These are phyloP conservation scores for Aleurites moluccanus DNA, from an alignment of 441 rosid genomes.

Conservation along the genomic window DNA sequence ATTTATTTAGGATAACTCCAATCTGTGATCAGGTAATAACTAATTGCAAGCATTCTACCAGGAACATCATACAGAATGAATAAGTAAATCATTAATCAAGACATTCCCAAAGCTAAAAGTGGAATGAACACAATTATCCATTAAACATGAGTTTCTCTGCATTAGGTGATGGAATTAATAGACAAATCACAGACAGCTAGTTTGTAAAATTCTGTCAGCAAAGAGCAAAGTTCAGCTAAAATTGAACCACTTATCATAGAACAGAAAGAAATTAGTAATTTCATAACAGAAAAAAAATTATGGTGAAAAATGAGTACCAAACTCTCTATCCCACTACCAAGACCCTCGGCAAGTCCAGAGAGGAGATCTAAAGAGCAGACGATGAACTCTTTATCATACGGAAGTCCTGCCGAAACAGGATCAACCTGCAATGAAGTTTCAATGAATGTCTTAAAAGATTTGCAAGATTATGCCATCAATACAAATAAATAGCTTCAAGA, in stretches of 20 bases:
- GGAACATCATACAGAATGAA: neutral
- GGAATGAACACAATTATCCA: neutral
- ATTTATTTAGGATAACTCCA: neutral
- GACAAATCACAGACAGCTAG: neutral
- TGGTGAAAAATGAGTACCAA: slow-evolving; percentile 57
- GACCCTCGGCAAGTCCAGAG: slow-evolving; percentile 97
- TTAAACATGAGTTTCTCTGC: neutral
- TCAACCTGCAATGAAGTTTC: slow-evolving; percentile 56
- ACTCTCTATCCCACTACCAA: slow-evolving; percentile 87
- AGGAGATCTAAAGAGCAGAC: slow-evolving; percentile 96
- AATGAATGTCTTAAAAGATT: slow-evolving; percentile 8
- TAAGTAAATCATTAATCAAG: slow-evolving; percentile 6
- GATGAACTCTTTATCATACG: slow-evolving; percentile 83
- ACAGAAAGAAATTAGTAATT: neutral
- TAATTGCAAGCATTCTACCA: neutral
- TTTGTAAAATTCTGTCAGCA: neutral
- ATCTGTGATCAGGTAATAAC: neutral
- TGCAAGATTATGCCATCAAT: neutral
- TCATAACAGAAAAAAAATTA: neutral
- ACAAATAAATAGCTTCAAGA: slow-evolving; percentile 8
- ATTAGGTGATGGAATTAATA: neutral
- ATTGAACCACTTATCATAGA: slow-evolving; percentile 9
- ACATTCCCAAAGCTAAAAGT: neutral
- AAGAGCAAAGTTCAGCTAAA: neutral
- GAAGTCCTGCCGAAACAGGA: slow-evolving; percentile 74